These are phyloP conservation scores for Agrocybe pediades DNA, from an alignment of 768 basidiomycete genomes.

Conservation along the genomic window DNA sequence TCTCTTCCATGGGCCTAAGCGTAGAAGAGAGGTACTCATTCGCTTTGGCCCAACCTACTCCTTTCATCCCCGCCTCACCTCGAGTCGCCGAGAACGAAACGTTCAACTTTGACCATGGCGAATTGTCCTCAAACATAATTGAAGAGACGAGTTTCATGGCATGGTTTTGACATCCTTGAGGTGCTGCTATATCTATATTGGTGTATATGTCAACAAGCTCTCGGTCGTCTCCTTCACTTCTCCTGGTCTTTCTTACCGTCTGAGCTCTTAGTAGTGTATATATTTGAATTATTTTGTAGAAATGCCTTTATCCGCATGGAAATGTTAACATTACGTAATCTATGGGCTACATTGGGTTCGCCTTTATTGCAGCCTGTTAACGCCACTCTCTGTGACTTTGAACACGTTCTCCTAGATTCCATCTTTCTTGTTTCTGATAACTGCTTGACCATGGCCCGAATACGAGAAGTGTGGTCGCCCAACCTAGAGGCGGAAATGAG, in stretches of 20 bases:
- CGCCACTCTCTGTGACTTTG: not conserved
- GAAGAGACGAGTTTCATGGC: conserved; percentile 70
- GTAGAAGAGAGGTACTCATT: conserved; percentile 40
- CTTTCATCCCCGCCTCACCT: conserved; percentile 47
- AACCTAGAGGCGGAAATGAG: conserved; percentile 94
- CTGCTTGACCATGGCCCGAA: conserved; percentile 61
- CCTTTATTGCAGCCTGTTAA: not conserved
- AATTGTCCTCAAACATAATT: conserved; percentile 52
- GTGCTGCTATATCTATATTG: not conserved
- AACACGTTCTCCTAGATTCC: not conserved
- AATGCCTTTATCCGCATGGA: too few species aligned
- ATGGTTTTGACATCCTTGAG: conserved; percentile 51
- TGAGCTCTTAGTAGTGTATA: too few species aligned
- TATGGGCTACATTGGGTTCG: too few species aligned
- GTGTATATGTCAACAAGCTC: not conserved
- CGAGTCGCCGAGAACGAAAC: conserved; percentile 55
- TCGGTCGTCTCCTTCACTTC: not conserved
- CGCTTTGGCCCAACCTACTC: conserved; percentile 37
- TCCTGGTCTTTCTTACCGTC: too few species aligned
- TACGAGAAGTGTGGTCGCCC: conserved; percentile 93
- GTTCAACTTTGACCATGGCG: conserved; percentile 66
- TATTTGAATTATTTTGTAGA: too few species aligned
- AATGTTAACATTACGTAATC: too few species aligned
- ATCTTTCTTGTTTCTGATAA: not conserved
- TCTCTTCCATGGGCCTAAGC: conserved; percentile 42